Percentiles rank a stretch among this genome's conserved stretches.
phyloP scores from a whole-genome alignment of 2,329 filamentous ascomycete genomes.

The Helotiales sp. region DNA sequence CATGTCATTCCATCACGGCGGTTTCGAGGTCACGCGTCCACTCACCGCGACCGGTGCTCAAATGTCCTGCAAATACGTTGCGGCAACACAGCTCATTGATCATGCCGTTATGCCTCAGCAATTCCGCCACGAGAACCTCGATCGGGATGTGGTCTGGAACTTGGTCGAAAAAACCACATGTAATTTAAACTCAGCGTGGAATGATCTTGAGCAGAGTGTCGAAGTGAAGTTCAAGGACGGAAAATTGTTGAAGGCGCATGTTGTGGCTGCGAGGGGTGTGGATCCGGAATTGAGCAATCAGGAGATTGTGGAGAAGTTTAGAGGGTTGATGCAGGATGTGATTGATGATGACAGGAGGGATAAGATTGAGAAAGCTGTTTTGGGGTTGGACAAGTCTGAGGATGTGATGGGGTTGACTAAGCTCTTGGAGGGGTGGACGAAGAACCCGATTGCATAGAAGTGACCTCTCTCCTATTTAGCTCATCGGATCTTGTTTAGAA shows the following conservation, averaged over 20 bases:
- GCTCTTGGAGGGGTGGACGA: constrained; percentile 16
- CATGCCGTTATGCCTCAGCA: constrained; percentile 37
- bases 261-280: constrained; percentile 34
- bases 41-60: constrained; percentile 40
- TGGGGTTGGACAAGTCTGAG: constrained; percentile 32
- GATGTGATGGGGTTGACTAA: constrained; percentile 27
- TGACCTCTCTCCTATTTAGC: too few relatives aligned
- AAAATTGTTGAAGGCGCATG: constrained; percentile 17
- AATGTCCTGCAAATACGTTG: constrained; percentile 40
- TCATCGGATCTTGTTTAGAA: too few relatives aligned
- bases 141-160: constrained; percentile 39
- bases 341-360: constrained; percentile 33
- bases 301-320: constrained; percentile 40
- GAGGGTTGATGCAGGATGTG: constrained; percentile 31
- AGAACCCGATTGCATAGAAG: constrained; percentile 13
- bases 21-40: constrained; percentile 38
- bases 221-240: constrained; percentile 30
- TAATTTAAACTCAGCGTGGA: constrained; percentile 17
- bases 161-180: constrained; percentile 36
- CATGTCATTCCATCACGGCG: constrained; percentile 38
- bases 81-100: constrained; percentile 40
- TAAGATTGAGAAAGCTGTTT: constrained; percentile 35
- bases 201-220: constrained; percentile 15
- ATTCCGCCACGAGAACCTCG: constrained; percentile 35
- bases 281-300: constrained; percentile 37